Evolutionary conservation across 2,329 filamentous ascomycete genomes (phyloP).

Genomic region (Alternaria incomplexa): DNA sequence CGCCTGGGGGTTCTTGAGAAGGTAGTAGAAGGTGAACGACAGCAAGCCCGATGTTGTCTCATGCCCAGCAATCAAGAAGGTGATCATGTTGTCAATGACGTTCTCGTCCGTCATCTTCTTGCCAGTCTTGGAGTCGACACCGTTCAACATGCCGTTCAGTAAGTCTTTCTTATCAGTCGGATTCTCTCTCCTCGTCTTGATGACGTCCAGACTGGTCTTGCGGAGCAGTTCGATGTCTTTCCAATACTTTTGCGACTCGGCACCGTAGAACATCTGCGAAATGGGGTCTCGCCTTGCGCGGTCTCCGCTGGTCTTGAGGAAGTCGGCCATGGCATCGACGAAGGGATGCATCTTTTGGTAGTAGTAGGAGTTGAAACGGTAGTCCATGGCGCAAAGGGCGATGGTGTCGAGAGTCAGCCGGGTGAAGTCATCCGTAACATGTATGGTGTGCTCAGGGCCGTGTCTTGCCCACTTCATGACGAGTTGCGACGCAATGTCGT

Average conservation of each 20-base stretch:
- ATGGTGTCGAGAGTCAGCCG: constrained; percentile 48
- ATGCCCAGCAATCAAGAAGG: constrained; percentile 62
- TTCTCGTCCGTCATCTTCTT: constrained; percentile 63
- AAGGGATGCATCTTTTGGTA: constrained; percentile 46
- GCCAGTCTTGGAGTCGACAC: constrained; percentile 67
- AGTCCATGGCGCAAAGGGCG: constrained; percentile 50
- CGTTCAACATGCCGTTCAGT: constrained; percentile 65
- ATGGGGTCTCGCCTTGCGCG: constrained; percentile 39
- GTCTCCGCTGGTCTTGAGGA: constrained; percentile 45
- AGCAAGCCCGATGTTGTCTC: constrained; percentile 48
- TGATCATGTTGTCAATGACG: constrained; percentile 72
- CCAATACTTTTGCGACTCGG: constrained; percentile 57
- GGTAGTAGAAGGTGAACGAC: constrained; percentile 57
- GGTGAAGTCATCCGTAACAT: constrained; percentile 49
- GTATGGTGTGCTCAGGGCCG: constrained; percentile 39
- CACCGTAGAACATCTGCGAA: constrained; percentile 44
- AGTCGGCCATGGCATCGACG: constrained; percentile 47
- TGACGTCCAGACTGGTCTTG: constrained; percentile 62
- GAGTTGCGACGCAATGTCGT: constrained; percentile 69
- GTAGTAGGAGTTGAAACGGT: constrained; percentile 52
- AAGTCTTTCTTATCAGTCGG: constrained; percentile 65
- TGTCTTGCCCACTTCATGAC: constrained; percentile 72
- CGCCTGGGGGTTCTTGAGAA: constrained; percentile 59
- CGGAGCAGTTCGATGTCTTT: constrained; percentile 62
- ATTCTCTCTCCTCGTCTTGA: constrained; percentile 61